These are phyloP conservation scores for Diatrype stigma DNA, from an alignment of 2,329 filamentous ascomycete species.

Conservation along the genomic window DNA sequence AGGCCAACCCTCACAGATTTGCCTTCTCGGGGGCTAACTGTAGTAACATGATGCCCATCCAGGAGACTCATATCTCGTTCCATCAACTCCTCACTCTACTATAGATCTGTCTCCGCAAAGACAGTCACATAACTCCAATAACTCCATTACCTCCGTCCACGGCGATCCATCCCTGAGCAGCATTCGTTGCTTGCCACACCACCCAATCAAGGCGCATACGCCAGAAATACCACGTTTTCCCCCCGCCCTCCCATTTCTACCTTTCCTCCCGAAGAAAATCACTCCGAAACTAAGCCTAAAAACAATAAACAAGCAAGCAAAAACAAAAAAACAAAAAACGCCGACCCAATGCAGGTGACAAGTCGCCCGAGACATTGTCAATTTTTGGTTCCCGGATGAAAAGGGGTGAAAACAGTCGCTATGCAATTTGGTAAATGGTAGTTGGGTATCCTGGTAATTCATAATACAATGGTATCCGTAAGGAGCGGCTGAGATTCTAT, in stretches of 20 bases:
- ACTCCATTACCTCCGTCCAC: neutral
- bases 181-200: neutral
- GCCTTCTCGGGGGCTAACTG: neutral
- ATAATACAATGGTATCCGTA: constrained; percentile 24
- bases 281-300: constrained; percentile 5
- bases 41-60: neutral
- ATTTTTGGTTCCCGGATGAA: constrained; percentile 22
- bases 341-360: constrained; percentile 29
- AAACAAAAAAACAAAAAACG: constrained; percentile 27
- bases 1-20: neutral
- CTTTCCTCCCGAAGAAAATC: constrained; percentile 3
- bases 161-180: neutral
- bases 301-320: constrained; percentile 9
- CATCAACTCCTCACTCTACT: neutral
- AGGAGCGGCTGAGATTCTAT: constrained; percentile 35
- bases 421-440: constrained; percentile 49
- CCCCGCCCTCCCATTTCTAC: constrained; percentile 7
- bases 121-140: neutral
- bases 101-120: neutral
- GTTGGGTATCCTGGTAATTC: constrained; percentile 29
- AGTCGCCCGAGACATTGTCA: constrained; percentile 23
- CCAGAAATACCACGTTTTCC: constrained; percentile 1
- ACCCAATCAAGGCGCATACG: neutral
- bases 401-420: constrained; percentile 45
- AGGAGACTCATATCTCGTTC: neutral